Evolutionary conservation across 148 eudicot genomes (phyloP).

Genomic region (Cornus controversa): DNA sequence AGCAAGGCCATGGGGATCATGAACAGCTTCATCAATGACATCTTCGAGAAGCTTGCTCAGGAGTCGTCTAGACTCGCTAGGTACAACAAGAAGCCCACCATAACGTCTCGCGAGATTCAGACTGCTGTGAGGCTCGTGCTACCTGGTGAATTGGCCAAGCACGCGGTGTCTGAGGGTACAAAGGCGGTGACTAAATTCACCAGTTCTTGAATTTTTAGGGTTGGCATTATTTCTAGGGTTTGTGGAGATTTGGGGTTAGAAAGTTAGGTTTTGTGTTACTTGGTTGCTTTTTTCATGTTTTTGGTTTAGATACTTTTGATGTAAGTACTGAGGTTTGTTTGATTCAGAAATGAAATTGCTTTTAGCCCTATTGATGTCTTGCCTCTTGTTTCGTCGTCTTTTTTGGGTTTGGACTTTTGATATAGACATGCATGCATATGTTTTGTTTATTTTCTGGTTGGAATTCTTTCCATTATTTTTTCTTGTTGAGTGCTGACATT

Average conservation of each 20-base stretch:
- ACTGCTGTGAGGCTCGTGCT: constrained; percentile 19
- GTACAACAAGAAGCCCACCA: constrained; percentile 40
- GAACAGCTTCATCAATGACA: constrained; percentile 44
- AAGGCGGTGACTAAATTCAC: constrained; percentile 20
- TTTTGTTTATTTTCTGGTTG: no score
- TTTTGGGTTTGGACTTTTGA: neutral
- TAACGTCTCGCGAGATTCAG: constrained; percentile 36
- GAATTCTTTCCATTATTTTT: no score
- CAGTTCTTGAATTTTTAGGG: constrained; percentile 9
- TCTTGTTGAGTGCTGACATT: no score
- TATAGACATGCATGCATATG: no score
- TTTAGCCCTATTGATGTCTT: neutral
- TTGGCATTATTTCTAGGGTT: neutral
- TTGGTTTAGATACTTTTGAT: neutral
- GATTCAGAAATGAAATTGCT: neutral
- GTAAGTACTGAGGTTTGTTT: constrained; percentile 3
- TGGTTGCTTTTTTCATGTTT: neutral
- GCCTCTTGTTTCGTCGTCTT: neutral
- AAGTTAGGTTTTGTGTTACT: neutral
- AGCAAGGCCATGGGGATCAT: constrained; percentile 48
- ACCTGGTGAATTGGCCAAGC: constrained; percentile 17
- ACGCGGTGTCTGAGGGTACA: constrained; percentile 18
- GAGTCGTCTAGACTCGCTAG: constrained; percentile 27
- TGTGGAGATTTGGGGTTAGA: constrained; percentile 6
- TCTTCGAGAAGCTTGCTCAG: constrained; percentile 37